phyloP scores from a whole-genome alignment of 352 stramenopile species.

The Elongisporangium undulatum region DNA sequence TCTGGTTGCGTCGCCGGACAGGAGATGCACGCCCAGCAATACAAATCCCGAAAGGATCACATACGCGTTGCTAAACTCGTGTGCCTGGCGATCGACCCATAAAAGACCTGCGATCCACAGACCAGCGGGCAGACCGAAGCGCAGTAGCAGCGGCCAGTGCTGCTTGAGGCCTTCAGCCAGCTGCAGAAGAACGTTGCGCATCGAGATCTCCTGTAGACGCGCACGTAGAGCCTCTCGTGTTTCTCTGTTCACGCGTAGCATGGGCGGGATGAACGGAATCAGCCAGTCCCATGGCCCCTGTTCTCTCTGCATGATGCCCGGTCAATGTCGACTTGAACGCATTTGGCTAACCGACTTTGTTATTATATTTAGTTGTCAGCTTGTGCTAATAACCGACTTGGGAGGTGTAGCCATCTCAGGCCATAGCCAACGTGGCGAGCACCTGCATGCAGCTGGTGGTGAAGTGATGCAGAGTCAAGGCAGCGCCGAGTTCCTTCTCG shows the following conservation, averaged over 20 bases:
- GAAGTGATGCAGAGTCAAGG: constrained; percentile 33
- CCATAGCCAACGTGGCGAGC: constrained; percentile 24
- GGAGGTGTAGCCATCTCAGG: constrained; percentile 2
- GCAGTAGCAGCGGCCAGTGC: constrained; percentile 18
- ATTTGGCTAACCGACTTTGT: neutral
- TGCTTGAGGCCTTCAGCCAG: constrained; percentile 11
- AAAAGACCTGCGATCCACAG: constrained; percentile 44
- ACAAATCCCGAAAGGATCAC: constrained; percentile 54
- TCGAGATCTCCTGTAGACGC: constrained; percentile 24
- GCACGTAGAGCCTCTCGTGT: constrained; percentile 45
- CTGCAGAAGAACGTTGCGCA: constrained; percentile 14
- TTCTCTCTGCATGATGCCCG: constrained; percentile 9
- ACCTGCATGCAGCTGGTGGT: constrained; percentile 28
- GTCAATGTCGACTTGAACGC: neutral
- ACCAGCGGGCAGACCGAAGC: constrained; percentile 9
- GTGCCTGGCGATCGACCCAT: constrained; percentile 38
- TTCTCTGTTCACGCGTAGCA: constrained; percentile 74
- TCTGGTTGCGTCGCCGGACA: constrained; percentile 12
- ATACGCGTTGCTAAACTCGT: constrained; percentile 60
- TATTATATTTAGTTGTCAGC: neutral
- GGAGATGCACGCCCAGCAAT: constrained; percentile 31
- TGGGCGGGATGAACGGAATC: constrained; percentile 77
- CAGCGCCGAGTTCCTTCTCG: constrained; percentile 25
- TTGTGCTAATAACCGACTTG: neutral
- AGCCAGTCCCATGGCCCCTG: constrained; percentile 60